Evolutionary conservation across 2,329 filamentous ascomycete species (phyloP), one percentile per base, ranked within the genome.

Genomic region (Colletotrichum sp.): DNA sequence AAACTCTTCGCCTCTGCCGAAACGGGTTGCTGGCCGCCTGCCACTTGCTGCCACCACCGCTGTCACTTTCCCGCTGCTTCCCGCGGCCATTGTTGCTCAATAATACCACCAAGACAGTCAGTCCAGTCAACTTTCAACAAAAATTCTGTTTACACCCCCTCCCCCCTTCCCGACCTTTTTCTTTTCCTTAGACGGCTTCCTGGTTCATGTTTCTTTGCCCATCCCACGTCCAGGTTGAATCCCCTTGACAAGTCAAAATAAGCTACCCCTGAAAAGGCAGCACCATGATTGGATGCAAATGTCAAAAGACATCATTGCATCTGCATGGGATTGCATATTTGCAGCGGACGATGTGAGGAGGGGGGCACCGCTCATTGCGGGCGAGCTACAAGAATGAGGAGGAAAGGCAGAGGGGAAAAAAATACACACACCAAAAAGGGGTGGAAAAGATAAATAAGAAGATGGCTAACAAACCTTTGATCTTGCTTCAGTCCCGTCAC

Each of bases 401-500:
- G 10, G n/a, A 18, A 16, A 52, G 18, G 24, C 30, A 32, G 32
- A 49, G 67, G 59, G 60, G 34, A 49, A 21, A 34, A 21, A 34
- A 64, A 66, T 18, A 44, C 52, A 55, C 26, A 36, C n/a, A 28
- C 30, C 26, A 36, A 72, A 72, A 32, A 30, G 65, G 39, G n/a
- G 52, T 15, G 63, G 57, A 69, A 74, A 63, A 52, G 63, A 69
- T 73, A 74, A 73, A 76, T 76, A 76, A 76, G 36, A 76, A 76
- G 74, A 76, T 74, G 74, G 75, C 71, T 71, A 66, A 77, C 75
- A 75, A 66, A 75, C 75, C 66, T 62, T 52, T 77, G 52, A 24
- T 60, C 44, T 69, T 72, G 44, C n/a, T 73, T 52, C 68, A 70
- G 68, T 65, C 39, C 36, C 44, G 49, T 59, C 57, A 76, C 69